Evolutionary conservation across 805 yeast species (phyloP).

Genomic region (Yarrowia yakushimensis): DNA sequence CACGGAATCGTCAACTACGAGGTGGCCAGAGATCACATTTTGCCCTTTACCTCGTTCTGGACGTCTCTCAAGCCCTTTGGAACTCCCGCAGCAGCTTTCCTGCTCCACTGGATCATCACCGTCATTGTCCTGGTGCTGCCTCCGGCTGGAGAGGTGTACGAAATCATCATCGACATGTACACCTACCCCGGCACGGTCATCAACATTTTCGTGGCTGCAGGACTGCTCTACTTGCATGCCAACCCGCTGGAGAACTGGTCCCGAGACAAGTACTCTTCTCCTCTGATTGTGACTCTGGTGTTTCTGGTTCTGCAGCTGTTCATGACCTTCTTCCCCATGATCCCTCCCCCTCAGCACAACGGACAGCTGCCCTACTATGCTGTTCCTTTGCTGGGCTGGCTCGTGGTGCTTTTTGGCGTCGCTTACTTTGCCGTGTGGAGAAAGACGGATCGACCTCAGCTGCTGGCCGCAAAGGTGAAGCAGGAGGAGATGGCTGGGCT

Average conservation of each 20-base stretch:
- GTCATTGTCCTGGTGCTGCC: constrained; percentile 53
- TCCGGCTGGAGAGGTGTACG: constrained; percentile 62
- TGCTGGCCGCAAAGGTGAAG: neutral
- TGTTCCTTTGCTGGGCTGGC: constrained; percentile 51
- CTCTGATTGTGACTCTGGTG: constrained; percentile 36
- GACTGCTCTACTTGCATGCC: constrained; percentile 51
- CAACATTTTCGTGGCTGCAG: constrained; percentile 50
- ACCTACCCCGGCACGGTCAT: constrained; percentile 64
- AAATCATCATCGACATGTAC: constrained; percentile 58
- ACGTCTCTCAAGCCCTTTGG: constrained; percentile 42
- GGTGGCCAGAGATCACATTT: constrained; percentile 47
- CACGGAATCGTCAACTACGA: constrained; percentile 58
- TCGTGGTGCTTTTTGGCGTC: neutral
- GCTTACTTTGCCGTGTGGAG: constrained; percentile 3
- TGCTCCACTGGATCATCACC: constrained; percentile 55
- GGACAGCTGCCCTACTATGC: constrained; percentile 51
- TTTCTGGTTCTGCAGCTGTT: constrained; percentile 49
- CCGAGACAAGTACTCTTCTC: constrained; percentile 34
- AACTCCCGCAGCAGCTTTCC: constrained; percentile 45
- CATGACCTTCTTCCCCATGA: constrained; percentile 53
- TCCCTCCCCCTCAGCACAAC: constrained; percentile 47
- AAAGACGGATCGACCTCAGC: neutral
- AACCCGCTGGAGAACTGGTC: constrained; percentile 45
- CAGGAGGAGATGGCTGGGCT: neutral
- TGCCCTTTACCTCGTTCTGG: constrained; percentile 51